These are phyloP conservation scores for Aspergillus leporis DNA, from an alignment of 495 filamentous ascomycete species.

Conservation along the genomic window DNA sequence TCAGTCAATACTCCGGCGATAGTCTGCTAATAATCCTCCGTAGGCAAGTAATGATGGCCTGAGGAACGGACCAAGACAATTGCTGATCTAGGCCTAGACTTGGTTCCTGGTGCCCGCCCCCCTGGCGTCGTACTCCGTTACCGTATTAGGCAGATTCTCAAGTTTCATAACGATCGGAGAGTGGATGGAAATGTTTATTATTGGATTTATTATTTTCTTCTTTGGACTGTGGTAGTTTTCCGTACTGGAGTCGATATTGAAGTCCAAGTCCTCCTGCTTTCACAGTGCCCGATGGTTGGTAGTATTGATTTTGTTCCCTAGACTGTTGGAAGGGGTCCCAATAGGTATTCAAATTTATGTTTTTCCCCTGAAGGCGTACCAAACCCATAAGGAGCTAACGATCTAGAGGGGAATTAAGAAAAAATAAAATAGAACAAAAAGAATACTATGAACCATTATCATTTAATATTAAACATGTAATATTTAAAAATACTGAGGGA, in stretches of 20 bases:
- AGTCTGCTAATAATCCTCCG: background rate
- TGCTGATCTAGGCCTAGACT: slow-evolving; percentile 7
- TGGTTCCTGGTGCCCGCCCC: background rate
- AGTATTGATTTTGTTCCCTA: too few relatives aligned
- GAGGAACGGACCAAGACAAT: slow-evolving; percentile 1
- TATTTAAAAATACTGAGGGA: background rate
- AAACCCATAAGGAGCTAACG: background rate
- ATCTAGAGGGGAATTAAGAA: background rate
- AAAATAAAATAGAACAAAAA: background rate
- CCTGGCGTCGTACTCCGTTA: slow-evolving; percentile 3
- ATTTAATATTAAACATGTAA: too few relatives aligned
- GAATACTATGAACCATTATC: background rate
- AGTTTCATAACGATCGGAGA: background rate
- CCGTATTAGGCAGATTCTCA: background rate
- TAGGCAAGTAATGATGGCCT: background rate
- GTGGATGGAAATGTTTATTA: background rate
- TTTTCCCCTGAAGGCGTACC: background rate
- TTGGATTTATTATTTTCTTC: background rate
- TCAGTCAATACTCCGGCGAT: background rate
- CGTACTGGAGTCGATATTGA: background rate
- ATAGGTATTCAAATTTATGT: background rate
- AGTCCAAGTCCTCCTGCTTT: background rate
- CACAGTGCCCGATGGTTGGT: background rate
- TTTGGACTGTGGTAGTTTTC: background rate
- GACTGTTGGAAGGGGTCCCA: too few relatives aligned